Evolutionary conservation across 768 basidiomycete species (phyloP), one percentile per base, ranked within the genome.

Genomic region (Serendipita sp.): DNA sequence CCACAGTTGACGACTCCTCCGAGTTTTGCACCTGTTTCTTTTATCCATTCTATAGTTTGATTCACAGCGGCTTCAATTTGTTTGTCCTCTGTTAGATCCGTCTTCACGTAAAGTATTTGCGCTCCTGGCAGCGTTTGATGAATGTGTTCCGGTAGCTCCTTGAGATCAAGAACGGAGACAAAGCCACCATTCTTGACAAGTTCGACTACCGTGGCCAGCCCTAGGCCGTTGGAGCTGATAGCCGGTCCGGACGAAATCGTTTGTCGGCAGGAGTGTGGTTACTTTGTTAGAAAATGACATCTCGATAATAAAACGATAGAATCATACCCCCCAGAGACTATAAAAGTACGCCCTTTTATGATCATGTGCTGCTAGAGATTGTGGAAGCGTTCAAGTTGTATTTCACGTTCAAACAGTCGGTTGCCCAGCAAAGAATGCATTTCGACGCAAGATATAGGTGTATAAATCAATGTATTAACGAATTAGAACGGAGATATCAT

Each of bases 1-100:
- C 81, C 82, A 64, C 78, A 78, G 67, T 82, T 81, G 7, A 84
- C 75, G 3, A 83, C 78, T 7, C 83, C 82, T 3, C 82, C 82
- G n/a, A 83, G 71, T 28, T 71, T 69, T 4, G 77, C 76, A 3
- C 72, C 72, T 0, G 77, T 78, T 48, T 72, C 71, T 26, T 71
- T 61, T 0, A 66, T 62, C 69, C 72, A 73, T 17, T 63, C 66
- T 11, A 71, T 71, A 2, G 71, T 68, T 3, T 50, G 64, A 2
- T 65, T 62, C 48, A 75, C 68, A 1, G 74, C 74, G n/a, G 51
- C 61, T 28, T 65, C 63, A 42, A 74, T 67, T 16, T 70, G 68
- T 26, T 70, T 67, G n/a, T 66, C 64, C 11, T 67, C 66, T 17
- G 72, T 70, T 11, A 74, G 70, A 62, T 75, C 74, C 7, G 64